Percentiles rank a stretch among this genome's conserved stretches.
Conservation (phyloP, 2,329 filamentous ascomycete species). For the Westerdykella sp. region DNA sequence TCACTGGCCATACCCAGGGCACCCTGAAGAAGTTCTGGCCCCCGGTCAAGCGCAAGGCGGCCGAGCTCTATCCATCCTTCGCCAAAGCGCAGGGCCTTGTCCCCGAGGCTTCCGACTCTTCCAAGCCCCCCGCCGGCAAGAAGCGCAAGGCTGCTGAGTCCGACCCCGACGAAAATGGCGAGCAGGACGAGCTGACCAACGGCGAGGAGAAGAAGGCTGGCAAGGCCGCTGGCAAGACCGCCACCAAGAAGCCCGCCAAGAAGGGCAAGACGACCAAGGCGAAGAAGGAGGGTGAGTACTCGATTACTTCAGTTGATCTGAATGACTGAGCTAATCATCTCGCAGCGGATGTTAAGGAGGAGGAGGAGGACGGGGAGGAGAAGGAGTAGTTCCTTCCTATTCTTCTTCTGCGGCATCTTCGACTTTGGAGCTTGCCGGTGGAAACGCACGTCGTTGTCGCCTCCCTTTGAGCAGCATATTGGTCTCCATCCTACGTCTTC, state of each 20-base stretch:
- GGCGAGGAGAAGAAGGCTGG: slow-evolving; percentile 2
- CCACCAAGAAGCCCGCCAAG: background rate
- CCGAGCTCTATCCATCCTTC: slow-evolving; percentile 20
- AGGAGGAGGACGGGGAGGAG: no score
- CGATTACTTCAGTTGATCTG: no score
- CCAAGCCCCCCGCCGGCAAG: background rate
- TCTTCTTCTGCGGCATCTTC: no score
- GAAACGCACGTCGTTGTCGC: no score
- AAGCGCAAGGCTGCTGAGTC: background rate
- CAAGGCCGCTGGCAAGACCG: slow-evolving; percentile 1
- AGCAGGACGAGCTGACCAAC: background rate
- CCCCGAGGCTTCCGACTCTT: background rate
- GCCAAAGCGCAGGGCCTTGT: slow-evolving; percentile 5
- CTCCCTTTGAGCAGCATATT: no score
- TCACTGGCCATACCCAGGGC: slow-evolving; percentile 26
- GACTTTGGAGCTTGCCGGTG: no score
- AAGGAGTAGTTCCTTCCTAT: no score
- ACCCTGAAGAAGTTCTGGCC: slow-evolving; percentile 33
- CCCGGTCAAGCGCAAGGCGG: slow-evolving; percentile 25
- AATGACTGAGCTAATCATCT: background rate
- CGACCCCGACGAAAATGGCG: background rate
- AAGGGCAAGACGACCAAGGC: slow-evolving; percentile 8
- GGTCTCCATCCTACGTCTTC: no score
- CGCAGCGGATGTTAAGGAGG: no score
- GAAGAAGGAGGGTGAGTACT: background rate